Evolutionary conservation across 768 basidiomycete genomes (phyloP).

Genomic region (Cytidiella melzeri): DNA sequence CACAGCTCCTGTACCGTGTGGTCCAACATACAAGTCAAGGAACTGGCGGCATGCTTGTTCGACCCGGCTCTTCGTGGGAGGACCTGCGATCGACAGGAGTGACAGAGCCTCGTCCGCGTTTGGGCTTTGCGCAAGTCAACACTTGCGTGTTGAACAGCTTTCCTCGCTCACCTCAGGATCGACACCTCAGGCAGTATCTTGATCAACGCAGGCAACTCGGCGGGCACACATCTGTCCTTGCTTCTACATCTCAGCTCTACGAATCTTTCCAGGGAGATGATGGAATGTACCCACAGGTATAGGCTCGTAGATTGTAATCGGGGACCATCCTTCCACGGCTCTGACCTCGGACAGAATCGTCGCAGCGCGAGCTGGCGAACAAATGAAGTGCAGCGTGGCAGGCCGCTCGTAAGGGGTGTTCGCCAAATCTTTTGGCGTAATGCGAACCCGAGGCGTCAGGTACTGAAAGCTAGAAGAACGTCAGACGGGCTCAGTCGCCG

Average conservation of each 20-base stretch:
- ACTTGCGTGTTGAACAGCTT: neutral
- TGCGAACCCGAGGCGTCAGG: conserved; percentile 60
- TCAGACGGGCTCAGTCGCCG: conserved; percentile 4
- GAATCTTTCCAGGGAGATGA: neutral
- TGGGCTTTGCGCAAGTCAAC: conserved; percentile 42
- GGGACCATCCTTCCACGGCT: conserved; percentile 50
- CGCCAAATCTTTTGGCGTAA: conserved; percentile 64
- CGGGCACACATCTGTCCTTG: conserved; percentile 75
- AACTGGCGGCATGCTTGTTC: conserved; percentile 64
- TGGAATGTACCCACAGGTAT: conserved; percentile 56
- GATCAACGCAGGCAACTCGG: conserved; percentile 64
- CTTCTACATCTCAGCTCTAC: conserved; percentile 1
- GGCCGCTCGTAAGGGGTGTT: conserved; percentile 47
- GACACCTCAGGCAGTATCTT: conserved; percentile 51
- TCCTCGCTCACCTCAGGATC: conserved; percentile 62
- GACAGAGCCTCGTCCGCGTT: conserved; percentile 81
- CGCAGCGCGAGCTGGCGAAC: conserved; percentile 68
- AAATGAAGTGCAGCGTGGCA: conserved; percentile 71
- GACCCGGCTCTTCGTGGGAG: conserved; percentile 45
- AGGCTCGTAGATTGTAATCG: conserved; percentile 75
- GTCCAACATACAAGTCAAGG: conserved; percentile 53
- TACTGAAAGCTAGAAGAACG: conserved; percentile 64
- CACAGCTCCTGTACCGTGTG: conserved; percentile 45
- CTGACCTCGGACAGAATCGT: conserved; percentile 61
- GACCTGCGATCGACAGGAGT: conserved; percentile 49